A percentile compares a stretch with the other conserved stretches of the same genome.
phyloP scores from a whole-genome alignment of 1,284 basidiomycete species.

The Boletellus dicymbophilus region DNA sequence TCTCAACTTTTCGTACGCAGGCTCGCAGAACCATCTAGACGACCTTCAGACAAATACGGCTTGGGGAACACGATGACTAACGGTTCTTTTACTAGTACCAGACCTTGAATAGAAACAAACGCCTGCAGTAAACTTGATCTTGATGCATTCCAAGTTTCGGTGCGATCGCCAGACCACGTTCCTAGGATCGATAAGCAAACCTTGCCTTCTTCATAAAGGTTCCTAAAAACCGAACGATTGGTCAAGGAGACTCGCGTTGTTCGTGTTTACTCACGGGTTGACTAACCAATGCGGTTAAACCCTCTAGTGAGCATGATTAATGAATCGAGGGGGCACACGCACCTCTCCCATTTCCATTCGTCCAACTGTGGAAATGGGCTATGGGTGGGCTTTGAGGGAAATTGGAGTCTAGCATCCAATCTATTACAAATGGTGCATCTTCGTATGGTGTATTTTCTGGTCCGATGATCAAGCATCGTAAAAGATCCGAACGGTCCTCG shows the following conservation, averaged over 20 bases:
- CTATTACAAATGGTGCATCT: constrained; percentile 93
- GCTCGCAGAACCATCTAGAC: constrained; percentile 86
- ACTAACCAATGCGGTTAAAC: constrained; percentile 41
- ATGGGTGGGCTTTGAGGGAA: constrained; percentile 88
- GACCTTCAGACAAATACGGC: constrained; percentile 1
- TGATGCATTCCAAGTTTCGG: constrained; percentile 81
- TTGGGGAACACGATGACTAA: constrained; percentile 41
- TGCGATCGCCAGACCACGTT: constrained; percentile 89
- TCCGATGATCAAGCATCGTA: constrained; percentile 89
- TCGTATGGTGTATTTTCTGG: constrained; percentile 93
- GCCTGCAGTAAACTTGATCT: constrained; percentile 89
- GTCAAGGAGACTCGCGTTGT: background rate
- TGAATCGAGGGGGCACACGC: constrained; percentile 26
- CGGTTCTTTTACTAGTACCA: constrained; percentile 91
- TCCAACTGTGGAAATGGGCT: constrained; percentile 93
- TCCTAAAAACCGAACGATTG: constrained; percentile 43
- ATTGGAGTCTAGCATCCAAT: constrained; percentile 88
- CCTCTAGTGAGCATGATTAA: constrained; percentile 11
- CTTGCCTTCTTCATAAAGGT: constrained; percentile 95
- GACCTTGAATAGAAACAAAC: constrained; percentile 90
- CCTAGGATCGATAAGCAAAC: constrained; percentile 92
- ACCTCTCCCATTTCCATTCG: constrained; percentile 91
- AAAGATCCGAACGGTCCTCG: constrained; percentile 83
- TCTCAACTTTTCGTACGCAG: constrained; percentile 87
- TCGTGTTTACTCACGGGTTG: constrained; percentile 64